These are phyloP conservation scores for Pichia sp. DNA, from an alignment of 1,139 yeast genomes.

Conservation along the genomic window DNA sequence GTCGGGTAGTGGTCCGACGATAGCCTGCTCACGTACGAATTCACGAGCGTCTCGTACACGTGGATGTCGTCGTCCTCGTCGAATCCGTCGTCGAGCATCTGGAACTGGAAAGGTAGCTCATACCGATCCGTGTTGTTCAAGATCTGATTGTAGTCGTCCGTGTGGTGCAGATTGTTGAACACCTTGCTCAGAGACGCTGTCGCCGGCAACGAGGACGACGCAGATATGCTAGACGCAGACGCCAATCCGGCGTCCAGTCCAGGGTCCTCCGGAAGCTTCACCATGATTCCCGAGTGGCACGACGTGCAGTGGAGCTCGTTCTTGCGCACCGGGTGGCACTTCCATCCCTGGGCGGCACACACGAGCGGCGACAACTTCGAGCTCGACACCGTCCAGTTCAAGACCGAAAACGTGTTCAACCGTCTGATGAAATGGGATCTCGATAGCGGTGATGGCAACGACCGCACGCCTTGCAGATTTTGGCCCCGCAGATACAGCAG, in stretches of 20 bases:
- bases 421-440: constrained; percentile 22
- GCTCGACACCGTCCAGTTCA: constrained; percentile 30
- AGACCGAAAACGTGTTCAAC: constrained; percentile 28
- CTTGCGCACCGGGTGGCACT: constrained; percentile 26
- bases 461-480: constrained; percentile 2
- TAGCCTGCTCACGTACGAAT: constrained; percentile 25
- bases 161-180: constrained; percentile 13
- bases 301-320: constrained; percentile 30
- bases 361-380: constrained; percentile 26
- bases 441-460: constrained; percentile 14
- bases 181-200: constrained; percentile 1
- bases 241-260: neutral
- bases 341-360: constrained; percentile 33
- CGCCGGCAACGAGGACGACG: neutral
- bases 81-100: constrained; percentile 11
- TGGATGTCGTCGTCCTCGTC: constrained; percentile 14
- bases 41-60: constrained; percentile 21
- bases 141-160: constrained; percentile 7
- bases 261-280: constrained; percentile 15
- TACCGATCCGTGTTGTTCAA: constrained; percentile 12
- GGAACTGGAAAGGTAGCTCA: constrained; percentile 12
- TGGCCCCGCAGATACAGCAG: constrained; percentile 11
- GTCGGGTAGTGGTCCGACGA: constrained; percentile 28
- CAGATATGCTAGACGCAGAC: neutral
- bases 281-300: constrained; percentile 26